Evolutionary conservation across 1,139 yeast species (phyloP).

Genomic region (Saccharomyces pastorianus): DNA sequence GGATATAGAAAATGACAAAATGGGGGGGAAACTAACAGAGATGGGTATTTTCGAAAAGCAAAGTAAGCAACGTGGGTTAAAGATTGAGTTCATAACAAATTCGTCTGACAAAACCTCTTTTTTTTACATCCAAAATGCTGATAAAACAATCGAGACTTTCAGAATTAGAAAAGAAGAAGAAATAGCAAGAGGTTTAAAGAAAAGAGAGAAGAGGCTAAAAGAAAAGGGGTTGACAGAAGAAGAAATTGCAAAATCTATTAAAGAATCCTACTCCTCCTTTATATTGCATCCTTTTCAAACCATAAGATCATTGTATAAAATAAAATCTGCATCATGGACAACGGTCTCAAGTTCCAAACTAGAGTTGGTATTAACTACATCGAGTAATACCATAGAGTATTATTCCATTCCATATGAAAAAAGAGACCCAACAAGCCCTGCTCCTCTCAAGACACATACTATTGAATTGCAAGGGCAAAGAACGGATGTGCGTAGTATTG

Average conservation of each 20-base stretch:
- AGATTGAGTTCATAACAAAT: slow-evolving; percentile 43
- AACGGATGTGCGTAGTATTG: slow-evolving; percentile 77
- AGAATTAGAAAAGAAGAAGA: slow-evolving; percentile 74
- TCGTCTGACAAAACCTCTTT: slow-evolving; percentile 39
- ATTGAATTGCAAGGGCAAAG: slow-evolving; percentile 82
- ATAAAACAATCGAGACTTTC: slow-evolving; percentile 74
- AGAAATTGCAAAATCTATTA: slow-evolving; percentile 48
- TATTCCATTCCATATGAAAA: slow-evolving; percentile 44
- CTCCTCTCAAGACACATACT: slow-evolving; percentile 39
- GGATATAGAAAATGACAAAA: slow-evolving; percentile 47
- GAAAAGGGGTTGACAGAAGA: slow-evolving; percentile 63
- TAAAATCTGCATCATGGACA: slow-evolving; percentile 53
- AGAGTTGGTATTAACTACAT: slow-evolving; percentile 55
- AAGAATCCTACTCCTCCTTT: slow-evolving; percentile 50
- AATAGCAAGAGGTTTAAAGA: slow-evolving; percentile 65
- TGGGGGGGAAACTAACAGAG: slow-evolving; percentile 43
- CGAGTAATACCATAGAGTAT: slow-evolving; percentile 69
- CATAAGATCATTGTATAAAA: slow-evolving; percentile 48
- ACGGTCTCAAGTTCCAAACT: slow-evolving; percentile 38
- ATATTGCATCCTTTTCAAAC: slow-evolving; percentile 57
- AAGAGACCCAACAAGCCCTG: slow-evolving; percentile 44
- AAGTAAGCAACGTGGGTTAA: slow-evolving; percentile 67
- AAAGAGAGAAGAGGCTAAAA: slow-evolving; percentile 68
- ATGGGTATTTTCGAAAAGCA: slow-evolving; percentile 67
- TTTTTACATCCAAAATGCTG: slow-evolving; percentile 68